Percentiles rank a stretch among this genome's conserved stretches.
phyloP scores from a whole-genome alignment of 768 basidiomycete genomes.

The Tephrocybe sp. region DNA sequence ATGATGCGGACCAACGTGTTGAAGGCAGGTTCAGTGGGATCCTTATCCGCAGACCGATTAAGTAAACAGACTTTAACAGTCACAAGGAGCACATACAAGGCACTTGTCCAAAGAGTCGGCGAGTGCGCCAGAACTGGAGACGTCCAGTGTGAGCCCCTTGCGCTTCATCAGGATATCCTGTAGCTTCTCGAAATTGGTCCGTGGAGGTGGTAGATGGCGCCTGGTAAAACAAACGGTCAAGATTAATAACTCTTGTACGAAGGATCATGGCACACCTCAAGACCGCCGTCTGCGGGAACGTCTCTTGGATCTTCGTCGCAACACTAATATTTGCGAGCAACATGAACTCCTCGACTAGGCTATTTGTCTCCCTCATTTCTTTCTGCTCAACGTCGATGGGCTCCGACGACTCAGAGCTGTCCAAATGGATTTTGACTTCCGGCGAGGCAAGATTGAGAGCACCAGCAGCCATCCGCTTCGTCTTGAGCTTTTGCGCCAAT shows the following conservation, averaged over 20 bases:
- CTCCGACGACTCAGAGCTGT: conserved; percentile 90
- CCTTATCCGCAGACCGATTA: conserved; percentile 41
- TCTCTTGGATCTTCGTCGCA: conserved; percentile 87
- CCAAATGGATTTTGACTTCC: conserved; percentile 95
- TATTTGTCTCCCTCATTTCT: conserved; percentile 89
- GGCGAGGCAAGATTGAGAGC: conserved; percentile 97
- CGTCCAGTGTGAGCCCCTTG: conserved; percentile 80
- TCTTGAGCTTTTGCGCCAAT: conserved; percentile 83
- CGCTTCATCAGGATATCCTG: conserved; percentile 90
- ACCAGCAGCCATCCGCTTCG: conserved; percentile 89
- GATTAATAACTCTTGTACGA: neutral
- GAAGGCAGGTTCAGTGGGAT: conserved; percentile 82
- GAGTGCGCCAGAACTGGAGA: conserved; percentile 87
- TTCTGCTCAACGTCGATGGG: conserved; percentile 98
- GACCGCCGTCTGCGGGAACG: conserved; percentile 95
- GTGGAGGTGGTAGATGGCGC: conserved; percentile 89
- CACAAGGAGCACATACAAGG: conserved; percentile 47
- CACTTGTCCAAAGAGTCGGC: conserved; percentile 89
- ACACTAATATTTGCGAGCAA: conserved; percentile 95
- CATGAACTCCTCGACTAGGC: conserved; percentile 99
- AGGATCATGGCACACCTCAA: conserved; percentile 52
- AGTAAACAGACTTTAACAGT: neutral
- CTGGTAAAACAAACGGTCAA: conserved; percentile 32
- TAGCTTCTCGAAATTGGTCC: conserved; percentile 91
- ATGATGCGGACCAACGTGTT: conserved; percentile 98